Evolutionary conservation across 768 basidiomycete species (phyloP).

Genomic region (Mycena belliarum): DNA sequence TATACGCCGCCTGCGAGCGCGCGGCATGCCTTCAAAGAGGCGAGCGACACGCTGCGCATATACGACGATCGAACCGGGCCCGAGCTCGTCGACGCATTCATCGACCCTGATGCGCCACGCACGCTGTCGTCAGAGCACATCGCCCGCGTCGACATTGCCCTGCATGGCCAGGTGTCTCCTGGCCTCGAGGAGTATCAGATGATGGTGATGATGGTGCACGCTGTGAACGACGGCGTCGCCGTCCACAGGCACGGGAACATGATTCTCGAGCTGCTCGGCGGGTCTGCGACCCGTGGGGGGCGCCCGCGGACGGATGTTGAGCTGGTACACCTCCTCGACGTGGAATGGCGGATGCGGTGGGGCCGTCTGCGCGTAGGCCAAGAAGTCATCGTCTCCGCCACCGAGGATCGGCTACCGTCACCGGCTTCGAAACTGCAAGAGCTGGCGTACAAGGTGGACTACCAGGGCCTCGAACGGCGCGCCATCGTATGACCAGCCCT

Average conservation of each 20-base stretch:
- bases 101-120: neutral
- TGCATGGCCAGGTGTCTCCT: neutral
- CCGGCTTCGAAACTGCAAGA: neutral
- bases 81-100: neutral
- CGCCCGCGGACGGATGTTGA: neutral
- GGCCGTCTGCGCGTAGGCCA: neutral
- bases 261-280: constrained; percentile 6
- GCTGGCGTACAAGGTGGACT: neutral
- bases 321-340: neutral
- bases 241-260: neutral
- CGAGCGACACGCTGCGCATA: neutral
- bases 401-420: neutral
- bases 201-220: neutral
- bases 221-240: constrained; percentile 1
- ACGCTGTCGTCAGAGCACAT: neutral
- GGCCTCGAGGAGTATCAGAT: neutral
- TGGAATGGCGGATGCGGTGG: constrained; percentile 10
- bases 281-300: neutral
- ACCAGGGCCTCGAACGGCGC: neutral
- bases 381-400: neutral
- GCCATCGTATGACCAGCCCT: constrained; percentile 3
- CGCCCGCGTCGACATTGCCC: neutral
- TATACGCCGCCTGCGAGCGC: constrained; percentile 38
- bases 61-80: neutral
- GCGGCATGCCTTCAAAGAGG: neutral